phyloP scores from a whole-genome alignment of 2,329 filamentous ascomycete genomes.

The Hymenoscyphus repandus region DNA sequence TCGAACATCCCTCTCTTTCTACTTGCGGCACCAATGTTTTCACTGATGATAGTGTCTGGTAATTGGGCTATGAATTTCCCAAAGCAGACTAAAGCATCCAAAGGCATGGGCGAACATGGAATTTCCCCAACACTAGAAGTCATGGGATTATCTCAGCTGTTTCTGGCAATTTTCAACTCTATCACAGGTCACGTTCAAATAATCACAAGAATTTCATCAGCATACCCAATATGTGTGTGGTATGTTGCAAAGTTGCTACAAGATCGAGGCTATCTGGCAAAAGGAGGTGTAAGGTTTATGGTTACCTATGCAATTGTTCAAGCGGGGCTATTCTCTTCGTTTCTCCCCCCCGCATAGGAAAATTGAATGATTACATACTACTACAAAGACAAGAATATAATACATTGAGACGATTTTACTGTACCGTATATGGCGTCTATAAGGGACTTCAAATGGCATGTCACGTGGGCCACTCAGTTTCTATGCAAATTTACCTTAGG shows the following conservation, averaged over 20 bases:
- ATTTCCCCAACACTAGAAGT: conserved; percentile 23
- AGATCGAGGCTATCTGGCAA: conserved; percentile 6
- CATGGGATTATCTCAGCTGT: conserved; percentile 66
- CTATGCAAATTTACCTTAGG: no score
- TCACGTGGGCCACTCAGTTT: no score
- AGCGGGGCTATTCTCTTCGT: conserved; percentile 77
- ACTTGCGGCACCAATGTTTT: conserved; percentile 73
- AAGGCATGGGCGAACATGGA: background rate
- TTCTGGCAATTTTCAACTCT: conserved; percentile 66
- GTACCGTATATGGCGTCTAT: background rate
- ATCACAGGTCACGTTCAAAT: conserved; percentile 92
- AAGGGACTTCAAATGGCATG: background rate
- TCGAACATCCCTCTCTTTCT: conserved; percentile 84
- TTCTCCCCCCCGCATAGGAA: conserved; percentile 76
- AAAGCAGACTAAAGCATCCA: background rate
- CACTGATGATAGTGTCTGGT: conserved; percentile 60
- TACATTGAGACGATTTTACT: background rate
- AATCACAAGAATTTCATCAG: conserved; percentile 81
- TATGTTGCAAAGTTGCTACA: conserved; percentile 52
- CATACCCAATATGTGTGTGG: conserved; percentile 85
- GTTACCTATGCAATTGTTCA: conserved; percentile 81
- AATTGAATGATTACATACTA: background rate
- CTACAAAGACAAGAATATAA: background rate
- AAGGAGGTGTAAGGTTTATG: conserved; percentile 48
- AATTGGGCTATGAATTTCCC: conserved; percentile 35